phyloP scores from a whole-genome alignment of 768 basidiomycete genomes.

The Zangia roseola region DNA sequence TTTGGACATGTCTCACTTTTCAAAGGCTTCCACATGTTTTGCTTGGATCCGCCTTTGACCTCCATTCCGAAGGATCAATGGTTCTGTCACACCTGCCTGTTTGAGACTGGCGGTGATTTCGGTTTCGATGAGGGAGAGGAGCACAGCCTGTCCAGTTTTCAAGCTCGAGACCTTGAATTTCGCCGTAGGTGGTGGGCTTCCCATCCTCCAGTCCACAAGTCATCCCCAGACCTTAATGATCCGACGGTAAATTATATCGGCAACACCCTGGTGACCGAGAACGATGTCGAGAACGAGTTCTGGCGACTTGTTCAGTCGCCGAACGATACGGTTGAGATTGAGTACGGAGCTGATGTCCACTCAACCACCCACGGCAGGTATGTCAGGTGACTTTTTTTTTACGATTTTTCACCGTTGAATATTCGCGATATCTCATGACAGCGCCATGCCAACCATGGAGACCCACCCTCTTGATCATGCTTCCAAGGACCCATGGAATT shows the following conservation, averaged over 20 bases:
- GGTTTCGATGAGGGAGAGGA: constrained; percentile 99
- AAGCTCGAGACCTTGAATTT: constrained; percentile 88
- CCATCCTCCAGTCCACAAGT: constrained; percentile 54
- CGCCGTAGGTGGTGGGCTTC: constrained; percentile 83
- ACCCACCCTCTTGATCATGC: constrained; percentile 87
- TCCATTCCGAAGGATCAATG: constrained; percentile 91
- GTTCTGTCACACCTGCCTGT: constrained; percentile 91
- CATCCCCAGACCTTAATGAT: constrained; percentile 41
- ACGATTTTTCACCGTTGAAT: constrained; percentile 30
- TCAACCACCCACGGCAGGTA: constrained; percentile 97
- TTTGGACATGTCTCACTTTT: constrained; percentile 16
- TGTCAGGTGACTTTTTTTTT: constrained; percentile 21
- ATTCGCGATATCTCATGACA: constrained; percentile 31
- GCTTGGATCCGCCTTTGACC: constrained; percentile 86
- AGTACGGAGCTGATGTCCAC: constrained; percentile 99
- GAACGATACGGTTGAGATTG: constrained; percentile 92
- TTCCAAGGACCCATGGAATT: constrained; percentile 92
- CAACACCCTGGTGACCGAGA: constrained; percentile 73
- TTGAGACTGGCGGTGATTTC: constrained; percentile 91
- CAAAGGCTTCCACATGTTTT: constrained; percentile 94
- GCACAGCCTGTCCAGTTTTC: constrained; percentile 88
- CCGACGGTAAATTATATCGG: constrained; percentile 56
- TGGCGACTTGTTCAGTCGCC: constrained; percentile 93
- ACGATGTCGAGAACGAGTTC: constrained; percentile 92
- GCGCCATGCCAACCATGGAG: constrained; percentile 95